Evolutionary conservation across 495 filamentous ascomycete species (phyloP).

Genomic region (Neurospora cerealis): DNA sequence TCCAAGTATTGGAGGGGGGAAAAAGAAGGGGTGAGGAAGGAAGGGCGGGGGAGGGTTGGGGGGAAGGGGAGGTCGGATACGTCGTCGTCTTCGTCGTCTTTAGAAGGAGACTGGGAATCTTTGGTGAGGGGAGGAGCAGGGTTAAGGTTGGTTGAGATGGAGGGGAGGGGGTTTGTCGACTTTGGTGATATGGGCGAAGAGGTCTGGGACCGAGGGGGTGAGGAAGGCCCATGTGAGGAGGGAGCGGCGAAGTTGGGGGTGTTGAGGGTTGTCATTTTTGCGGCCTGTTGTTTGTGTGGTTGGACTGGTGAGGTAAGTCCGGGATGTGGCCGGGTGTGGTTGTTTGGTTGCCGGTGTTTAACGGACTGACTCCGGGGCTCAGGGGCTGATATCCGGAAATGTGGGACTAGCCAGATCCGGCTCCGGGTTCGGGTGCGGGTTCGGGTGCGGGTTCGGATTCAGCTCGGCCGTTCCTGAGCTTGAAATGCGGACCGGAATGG

Average conservation of each 20-base stretch:
- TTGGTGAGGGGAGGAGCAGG: slow-evolving; percentile 14
- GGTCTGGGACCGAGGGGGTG: slow-evolving; percentile 21
- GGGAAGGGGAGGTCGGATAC: slow-evolving; percentile 72
- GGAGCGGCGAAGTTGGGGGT: slow-evolving; percentile 8
- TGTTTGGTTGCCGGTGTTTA: not conserved
- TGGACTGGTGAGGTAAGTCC: too few relatives aligned
- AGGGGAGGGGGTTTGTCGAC: slow-evolving; percentile 4
- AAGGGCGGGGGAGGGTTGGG: slow-evolving; percentile 61
- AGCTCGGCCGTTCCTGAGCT: not conserved
- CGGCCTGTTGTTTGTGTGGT: not conserved
- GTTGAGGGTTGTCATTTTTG: not conserved
- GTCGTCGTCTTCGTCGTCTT: slow-evolving; percentile 44
- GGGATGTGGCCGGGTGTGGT: not conserved
- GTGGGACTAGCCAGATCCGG: not conserved
- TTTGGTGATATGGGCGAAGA: slow-evolving; percentile 20
- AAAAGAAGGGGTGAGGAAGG: slow-evolving; percentile 67
- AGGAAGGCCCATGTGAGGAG: slow-evolving; percentile 20
- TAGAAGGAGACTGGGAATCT: slow-evolving; percentile 23
- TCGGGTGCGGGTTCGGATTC: not conserved
- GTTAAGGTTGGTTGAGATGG: slow-evolving; percentile 32
- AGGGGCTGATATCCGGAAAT: not conserved
- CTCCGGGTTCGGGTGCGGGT: not conserved
- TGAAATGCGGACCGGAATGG: not conserved
- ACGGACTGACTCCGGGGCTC: not conserved
- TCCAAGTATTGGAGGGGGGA: slow-evolving; percentile 66